Percentiles rank a stretch among this genome's conserved stretches.
Evolutionary conservation across 768 basidiomycete species (phyloP).

Genomic region (Leucogyrophana mollusca): DNA sequence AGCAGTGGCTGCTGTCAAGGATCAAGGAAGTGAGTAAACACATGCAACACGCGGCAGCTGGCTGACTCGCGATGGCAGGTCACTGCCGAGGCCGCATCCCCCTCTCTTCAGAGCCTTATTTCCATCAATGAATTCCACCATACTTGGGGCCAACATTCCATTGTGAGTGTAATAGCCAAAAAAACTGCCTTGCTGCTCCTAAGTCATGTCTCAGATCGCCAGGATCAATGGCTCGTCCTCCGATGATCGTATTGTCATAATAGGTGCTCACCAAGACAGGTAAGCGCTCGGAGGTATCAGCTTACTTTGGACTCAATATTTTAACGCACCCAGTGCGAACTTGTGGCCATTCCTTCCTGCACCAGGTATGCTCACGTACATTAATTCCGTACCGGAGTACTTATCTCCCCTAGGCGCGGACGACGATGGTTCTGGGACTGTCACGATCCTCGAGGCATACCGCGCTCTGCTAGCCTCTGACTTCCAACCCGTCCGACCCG

Average conservation of each 20-base stretch:
- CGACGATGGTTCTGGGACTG: constrained; percentile 44
- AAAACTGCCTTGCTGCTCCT: no score
- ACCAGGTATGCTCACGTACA: constrained; percentile 60
- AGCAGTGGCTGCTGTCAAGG: constrained; percentile 70
- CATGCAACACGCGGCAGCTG: no score
- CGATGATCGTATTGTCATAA: constrained; percentile 64
- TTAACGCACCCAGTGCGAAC: constrained; percentile 51
- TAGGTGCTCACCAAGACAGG: constrained; percentile 87
- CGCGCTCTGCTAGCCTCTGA: constrained; percentile 39
- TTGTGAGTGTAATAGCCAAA: no score
- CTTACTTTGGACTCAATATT: constrained; percentile 1
- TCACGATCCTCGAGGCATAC: constrained; percentile 45
- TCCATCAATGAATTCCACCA: constrained; percentile 72
- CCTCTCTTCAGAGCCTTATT: constrained; percentile 55
- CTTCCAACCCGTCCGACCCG: constrained; percentile 39
- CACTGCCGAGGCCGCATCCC: constrained; percentile 59
- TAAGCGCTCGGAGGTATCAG: constrained; percentile 19
- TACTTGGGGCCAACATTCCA: constrained; percentile 82
- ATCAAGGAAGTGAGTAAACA: constrained; percentile 54
- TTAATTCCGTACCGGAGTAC: no score
- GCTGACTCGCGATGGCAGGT: constrained; percentile 57
- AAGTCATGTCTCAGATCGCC: constrained; percentile 53
- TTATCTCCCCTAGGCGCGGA: no score
- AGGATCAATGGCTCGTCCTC: constrained; percentile 72
- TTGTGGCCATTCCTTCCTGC: constrained; percentile 76